Evolutionary conservation across 768 basidiomycete species (phyloP).

Genomic region (Tricholoma bakamatsutake): DNA sequence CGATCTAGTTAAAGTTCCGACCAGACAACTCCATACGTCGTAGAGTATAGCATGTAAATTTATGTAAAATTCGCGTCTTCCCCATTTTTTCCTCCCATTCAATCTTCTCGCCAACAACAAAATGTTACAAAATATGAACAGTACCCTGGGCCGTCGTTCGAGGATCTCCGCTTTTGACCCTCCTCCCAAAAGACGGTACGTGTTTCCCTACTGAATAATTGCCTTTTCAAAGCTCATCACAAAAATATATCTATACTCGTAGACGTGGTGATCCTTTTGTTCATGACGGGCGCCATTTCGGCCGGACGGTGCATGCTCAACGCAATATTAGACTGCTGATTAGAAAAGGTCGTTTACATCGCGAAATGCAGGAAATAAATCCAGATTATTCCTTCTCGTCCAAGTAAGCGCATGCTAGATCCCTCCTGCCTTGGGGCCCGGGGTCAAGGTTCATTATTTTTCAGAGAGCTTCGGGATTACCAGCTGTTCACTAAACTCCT

Average conservation of each 20-base stretch:
- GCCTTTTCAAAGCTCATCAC: neutral
- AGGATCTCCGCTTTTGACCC: neutral
- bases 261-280: neutral
- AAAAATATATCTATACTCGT: neutral
- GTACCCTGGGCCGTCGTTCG: neutral
- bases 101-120: neutral
- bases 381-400: neutral
- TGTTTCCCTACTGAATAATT: neutral
- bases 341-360: neutral
- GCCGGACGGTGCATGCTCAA: neutral
- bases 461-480: neutral
- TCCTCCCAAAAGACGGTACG: neutral
- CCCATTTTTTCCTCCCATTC: neutral
- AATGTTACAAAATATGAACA: neutral
- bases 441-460: neutral
- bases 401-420: neutral
- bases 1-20: neutral
- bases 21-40: neutral
- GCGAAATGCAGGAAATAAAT: neutral
- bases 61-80: neutral
- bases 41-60: neutral
- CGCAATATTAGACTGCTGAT: neutral
- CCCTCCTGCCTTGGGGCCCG: neutral
- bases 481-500: constrained; percentile 5
- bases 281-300: neutral